phyloP scores from a whole-genome alignment of 192 early-diverging fungal genomes.

The Coemansia sp. region DNA sequence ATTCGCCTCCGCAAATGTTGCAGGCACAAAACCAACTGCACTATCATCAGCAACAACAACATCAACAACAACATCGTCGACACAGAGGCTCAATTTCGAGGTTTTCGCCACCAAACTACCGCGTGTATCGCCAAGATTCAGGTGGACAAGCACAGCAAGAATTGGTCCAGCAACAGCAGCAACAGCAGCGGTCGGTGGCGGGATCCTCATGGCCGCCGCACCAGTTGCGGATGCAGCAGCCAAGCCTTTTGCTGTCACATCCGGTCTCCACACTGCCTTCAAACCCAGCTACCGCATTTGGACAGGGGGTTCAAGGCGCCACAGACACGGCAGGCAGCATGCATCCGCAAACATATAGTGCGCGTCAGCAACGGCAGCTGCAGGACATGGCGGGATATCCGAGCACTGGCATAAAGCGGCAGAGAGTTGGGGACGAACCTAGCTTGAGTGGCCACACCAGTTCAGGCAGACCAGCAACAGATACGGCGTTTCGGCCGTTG shows the following conservation, averaged over 20 bases:
- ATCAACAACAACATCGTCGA: not conserved
- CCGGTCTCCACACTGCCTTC: not conserved
- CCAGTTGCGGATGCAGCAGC: not conserved
- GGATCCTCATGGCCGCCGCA: not conserved
- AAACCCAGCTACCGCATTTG: constrained; percentile 1
- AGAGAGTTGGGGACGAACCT: constrained; percentile 13
- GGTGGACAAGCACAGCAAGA: not conserved
- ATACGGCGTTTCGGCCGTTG: constrained; percentile 1
- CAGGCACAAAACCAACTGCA: not conserved
- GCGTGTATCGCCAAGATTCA: not conserved
- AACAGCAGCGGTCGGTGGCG: not conserved
- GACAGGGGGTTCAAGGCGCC: constrained; percentile 20
- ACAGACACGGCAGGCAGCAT: constrained; percentile 15
- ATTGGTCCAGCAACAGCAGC: constrained; percentile 2
- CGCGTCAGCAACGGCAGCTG: constrained; percentile 8
- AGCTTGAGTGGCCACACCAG: not conserved
- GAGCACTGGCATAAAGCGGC: constrained; percentile 23
- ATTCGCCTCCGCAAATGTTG: not conserved
- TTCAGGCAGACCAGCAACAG: not conserved
- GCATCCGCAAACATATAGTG: constrained; percentile 16
- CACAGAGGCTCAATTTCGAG: not conserved
- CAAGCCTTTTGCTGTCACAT: constrained; percentile 9
- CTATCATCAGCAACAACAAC: not conserved
- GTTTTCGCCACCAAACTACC: not conserved
- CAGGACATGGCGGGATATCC: constrained; percentile 9